These are phyloP conservation scores for Cordyceps cateniannulata DNA, from an alignment of 2,329 filamentous ascomycete genomes.

Conservation along the genomic window DNA sequence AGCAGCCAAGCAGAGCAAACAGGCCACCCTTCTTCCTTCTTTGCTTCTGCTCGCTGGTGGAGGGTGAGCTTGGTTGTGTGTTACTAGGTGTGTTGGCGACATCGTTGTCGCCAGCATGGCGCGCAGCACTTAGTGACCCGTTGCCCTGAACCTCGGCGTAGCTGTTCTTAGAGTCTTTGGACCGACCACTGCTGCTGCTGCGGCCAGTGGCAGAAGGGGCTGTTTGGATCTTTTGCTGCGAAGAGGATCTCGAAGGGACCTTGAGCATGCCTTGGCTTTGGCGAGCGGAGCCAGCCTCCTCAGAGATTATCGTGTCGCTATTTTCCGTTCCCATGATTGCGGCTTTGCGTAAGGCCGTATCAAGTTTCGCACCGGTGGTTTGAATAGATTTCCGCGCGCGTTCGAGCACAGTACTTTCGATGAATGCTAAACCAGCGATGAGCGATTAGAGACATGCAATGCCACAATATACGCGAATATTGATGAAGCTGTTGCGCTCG, in stretches of 20 bases:
- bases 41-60: constrained; percentile 40
- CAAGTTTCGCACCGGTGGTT: constrained; percentile 27
- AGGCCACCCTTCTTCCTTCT: constrained; percentile 52
- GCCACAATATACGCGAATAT: background rate
- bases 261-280: constrained; percentile 48
- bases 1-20: constrained; percentile 59
- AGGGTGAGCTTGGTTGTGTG: constrained; percentile 47
- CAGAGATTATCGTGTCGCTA: constrained; percentile 33
- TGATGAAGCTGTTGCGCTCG: background rate
- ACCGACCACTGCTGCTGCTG: constrained; percentile 57
- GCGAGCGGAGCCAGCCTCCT: constrained; percentile 37
- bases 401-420: constrained; percentile 25
- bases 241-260: constrained; percentile 57
- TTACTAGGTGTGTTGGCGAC: constrained; percentile 42
- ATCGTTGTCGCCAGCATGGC: constrained; percentile 48
- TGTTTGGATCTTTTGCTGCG: constrained; percentile 49
- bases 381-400: constrained; percentile 21
- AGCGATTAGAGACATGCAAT: background rate
- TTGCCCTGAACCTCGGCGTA: constrained; percentile 57
- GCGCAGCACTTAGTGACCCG: constrained; percentile 61
- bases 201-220: constrained; percentile 53
- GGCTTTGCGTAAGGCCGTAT: constrained; percentile 25
- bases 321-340: constrained; percentile 36
- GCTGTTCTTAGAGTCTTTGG: constrained; percentile 60
- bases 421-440: background rate